These are phyloP conservation scores for Chlorencoelia australis DNA, from an alignment of 2,329 filamentous ascomycete genomes.

Conservation along the genomic window DNA sequence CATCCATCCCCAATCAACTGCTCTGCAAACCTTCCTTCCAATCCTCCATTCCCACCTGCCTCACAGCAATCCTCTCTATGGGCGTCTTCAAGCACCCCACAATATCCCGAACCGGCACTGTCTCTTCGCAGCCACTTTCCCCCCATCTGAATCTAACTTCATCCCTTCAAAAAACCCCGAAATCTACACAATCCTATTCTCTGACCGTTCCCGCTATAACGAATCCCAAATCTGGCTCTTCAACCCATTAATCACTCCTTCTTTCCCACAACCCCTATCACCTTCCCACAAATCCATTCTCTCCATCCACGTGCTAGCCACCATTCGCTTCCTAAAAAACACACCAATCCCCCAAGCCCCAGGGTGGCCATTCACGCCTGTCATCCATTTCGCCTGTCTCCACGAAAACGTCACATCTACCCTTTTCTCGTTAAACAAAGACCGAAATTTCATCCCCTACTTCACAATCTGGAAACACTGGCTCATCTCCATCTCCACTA, in stretches of 20 bases:
- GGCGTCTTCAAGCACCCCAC: constrained; percentile 22
- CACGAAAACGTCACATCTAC: constrained; percentile 12
- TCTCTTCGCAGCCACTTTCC: constrained; percentile 23
- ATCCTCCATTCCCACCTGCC: constrained; percentile 19
- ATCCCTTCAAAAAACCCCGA: constrained; percentile 8
- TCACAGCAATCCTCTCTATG: constrained; percentile 22
- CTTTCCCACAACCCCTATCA: constrained; percentile 8
- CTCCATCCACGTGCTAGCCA: constrained; percentile 7
- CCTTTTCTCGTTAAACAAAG: constrained; percentile 8
- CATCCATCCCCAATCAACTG: constrained; percentile 12
- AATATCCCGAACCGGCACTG: constrained; percentile 21
- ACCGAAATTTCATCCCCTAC: constrained; percentile 9
- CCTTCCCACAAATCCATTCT: constrained; percentile 5
- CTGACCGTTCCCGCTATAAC: constrained; percentile 21
- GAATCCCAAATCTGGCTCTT: constrained; percentile 26
- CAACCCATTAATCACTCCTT: constrained; percentile 16
- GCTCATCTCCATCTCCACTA: constrained; percentile 6
- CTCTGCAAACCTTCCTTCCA: constrained; percentile 15
- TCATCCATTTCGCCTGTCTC: constrained; percentile 19
- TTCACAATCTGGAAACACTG: constrained; percentile 20
- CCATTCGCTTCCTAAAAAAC: constrained; percentile 16
- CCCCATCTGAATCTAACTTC: constrained; percentile 3
- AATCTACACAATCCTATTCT: constrained; percentile 21
- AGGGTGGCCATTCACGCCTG: constrained; percentile 22
- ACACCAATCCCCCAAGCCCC: constrained; percentile 19